Evolutionary conservation across 768 basidiomycete species (phyloP).

Genomic region (Termitomyces sp.): DNA sequence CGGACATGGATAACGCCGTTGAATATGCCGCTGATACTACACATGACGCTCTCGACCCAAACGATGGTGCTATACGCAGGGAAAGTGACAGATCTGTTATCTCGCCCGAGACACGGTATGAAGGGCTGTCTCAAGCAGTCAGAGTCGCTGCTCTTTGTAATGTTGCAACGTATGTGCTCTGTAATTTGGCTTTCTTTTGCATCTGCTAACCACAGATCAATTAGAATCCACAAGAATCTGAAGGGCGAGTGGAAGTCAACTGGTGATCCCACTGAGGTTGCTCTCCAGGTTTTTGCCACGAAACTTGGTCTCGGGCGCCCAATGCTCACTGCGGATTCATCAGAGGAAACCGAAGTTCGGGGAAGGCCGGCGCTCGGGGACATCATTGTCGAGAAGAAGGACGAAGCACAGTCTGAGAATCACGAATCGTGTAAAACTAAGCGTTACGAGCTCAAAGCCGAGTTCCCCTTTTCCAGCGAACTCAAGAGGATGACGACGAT

Average conservation of each 20-base stretch:
- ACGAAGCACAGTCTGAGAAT: not conserved
- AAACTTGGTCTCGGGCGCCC: conserved; percentile 39
- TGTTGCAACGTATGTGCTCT: conserved; percentile 13
- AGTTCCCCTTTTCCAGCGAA: conserved; percentile 45
- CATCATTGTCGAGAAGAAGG: conserved; percentile 22
- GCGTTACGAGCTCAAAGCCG: conserved; percentile 28
- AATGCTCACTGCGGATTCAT: conserved; percentile 20
- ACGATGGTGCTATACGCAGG: conserved; percentile 18
- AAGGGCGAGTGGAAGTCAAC: conserved; percentile 42
- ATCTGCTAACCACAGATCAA: not conserved
- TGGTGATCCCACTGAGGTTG: conserved; percentile 55
- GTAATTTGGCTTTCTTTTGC: not conserved
- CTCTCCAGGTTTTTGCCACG: conserved; percentile 48
- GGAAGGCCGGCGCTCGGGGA: conserved; percentile 21
- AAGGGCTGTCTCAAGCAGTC: conserved; percentile 24
- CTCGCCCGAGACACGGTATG: conserved; percentile 12
- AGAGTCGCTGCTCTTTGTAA: conserved; percentile 31
- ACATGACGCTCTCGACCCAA: conserved; percentile 27
- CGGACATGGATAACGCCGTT: conserved; percentile 14
- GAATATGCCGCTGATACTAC: conserved; percentile 29
- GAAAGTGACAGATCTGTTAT: conserved; percentile 19
- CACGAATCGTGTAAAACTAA: conserved; percentile 5
- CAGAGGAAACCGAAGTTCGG: conserved; percentile 12
- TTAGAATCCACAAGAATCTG: conserved; percentile 30
- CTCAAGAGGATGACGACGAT: conserved; percentile 46